Evolutionary conservation across 495 filamentous ascomycete species (phyloP).

Genomic region (Astrocystis sublimbata): DNA sequence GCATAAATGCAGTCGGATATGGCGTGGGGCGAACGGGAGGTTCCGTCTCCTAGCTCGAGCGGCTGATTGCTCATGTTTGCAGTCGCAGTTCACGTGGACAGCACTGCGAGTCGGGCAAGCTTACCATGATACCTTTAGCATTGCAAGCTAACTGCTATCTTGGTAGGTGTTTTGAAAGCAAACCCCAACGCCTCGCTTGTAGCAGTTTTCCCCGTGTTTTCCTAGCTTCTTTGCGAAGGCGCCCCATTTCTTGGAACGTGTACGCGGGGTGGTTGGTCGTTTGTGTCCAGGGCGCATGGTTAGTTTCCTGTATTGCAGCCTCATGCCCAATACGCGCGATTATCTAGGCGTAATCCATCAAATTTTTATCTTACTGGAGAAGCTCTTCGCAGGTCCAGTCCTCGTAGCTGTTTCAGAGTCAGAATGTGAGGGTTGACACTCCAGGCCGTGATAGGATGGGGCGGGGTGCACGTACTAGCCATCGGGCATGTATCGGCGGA

Average conservation of each 20-base stretch:
- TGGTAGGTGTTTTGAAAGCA: constrained; percentile 8
- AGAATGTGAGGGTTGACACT: constrained; percentile 8
- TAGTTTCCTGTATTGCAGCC: neutral
- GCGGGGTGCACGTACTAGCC: constrained; percentile 73
- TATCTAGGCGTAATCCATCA: constrained; percentile 22
- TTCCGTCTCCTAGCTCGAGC: neutral
- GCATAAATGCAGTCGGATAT: neutral
- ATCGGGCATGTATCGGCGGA: constrained; percentile 92
- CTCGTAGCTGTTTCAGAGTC: constrained; percentile 71
- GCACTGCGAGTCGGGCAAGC: neutral
- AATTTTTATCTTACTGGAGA: constrained; percentile 44
- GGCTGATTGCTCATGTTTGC: neutral
- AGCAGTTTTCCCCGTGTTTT: constrained; percentile 23
- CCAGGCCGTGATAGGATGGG: neutral
- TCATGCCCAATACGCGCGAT: neutral
- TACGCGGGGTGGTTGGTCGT: too few relatives aligned
- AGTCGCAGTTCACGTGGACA: neutral
- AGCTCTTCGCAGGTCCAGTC: constrained; percentile 99
- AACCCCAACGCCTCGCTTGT: constrained; percentile 34
- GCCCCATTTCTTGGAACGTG: constrained; percentile 7
- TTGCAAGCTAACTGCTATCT: constrained; percentile 6
- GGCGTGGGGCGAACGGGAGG: neutral
- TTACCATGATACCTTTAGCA: constrained; percentile 13
- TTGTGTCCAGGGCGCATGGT: too few relatives aligned
- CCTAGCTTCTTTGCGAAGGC: neutral